Evolutionary conservation across 495 filamentous ascomycete species (phyloP), one percentile per base, ranked within the genome.

Genomic region (Evernia prunastri): DNA sequence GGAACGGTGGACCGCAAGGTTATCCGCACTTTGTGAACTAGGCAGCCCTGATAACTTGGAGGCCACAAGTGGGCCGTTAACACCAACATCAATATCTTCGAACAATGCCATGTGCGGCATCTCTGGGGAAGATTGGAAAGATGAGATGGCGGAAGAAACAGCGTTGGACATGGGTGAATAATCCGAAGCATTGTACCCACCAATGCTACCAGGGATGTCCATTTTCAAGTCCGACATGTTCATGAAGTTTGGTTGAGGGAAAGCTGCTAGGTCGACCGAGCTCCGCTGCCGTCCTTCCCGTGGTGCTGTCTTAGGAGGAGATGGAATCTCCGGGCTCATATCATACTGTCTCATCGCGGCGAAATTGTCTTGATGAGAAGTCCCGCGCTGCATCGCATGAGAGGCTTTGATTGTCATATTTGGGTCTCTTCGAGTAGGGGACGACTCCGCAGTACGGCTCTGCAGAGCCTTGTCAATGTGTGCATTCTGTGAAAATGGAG

Each of bases 171-270:
- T 63, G 37, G 77, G 76, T n/a, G 76, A 77, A 61, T 75, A 73
- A 39, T 75, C 71, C 37, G 76, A 74, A 13, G 70, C 68, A 59
- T 78, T 75, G 66, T 78, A 81, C 12, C 74, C 73, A 47, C 73
- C 75, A 49, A 81, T 79, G n/a, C 79, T 74, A 65, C 80, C 78
- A 64, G 78, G 72, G 60, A 83, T 81, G 49, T 81, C 78, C 43
- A 79, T 73, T 53, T 79, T 78, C 39, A 86, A 66, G 56, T 76
- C 77, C 59, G 72, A 73, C 76, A 85, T 78, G 68, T 81, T 81
- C 71, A 81, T 75, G 65, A 85, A 85, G n/a, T 81, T 81, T 9
- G 77, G 72, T 33, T 73, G 76, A 64, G 78, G 76, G 67, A 84
- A 81, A 49, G 77, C 73, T 68, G 80, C 73, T 18, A 79, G 72